Evolutionary conservation across 768 basidiomycete genomes (phyloP).

Genomic region (Lentinula edodes): DNA sequence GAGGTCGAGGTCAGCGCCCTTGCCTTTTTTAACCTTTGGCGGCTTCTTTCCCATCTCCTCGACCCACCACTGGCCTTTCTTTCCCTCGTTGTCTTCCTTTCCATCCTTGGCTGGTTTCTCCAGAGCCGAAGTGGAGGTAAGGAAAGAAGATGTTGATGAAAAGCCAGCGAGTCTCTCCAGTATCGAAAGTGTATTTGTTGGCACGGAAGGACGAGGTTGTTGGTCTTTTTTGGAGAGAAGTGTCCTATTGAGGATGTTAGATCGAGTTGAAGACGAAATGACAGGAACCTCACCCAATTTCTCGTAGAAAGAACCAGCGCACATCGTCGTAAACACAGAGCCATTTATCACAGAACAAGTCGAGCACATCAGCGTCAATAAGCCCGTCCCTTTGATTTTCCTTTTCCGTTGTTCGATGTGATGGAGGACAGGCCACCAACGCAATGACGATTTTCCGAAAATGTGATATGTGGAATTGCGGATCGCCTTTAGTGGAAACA

Average conservation of each 20-base stretch:
- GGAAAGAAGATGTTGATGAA: no score
- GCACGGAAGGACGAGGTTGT: constrained; percentile 27
- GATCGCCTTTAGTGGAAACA: constrained; percentile 36
- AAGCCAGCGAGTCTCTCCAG: constrained; percentile 49
- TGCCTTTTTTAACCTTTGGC: constrained; percentile 38
- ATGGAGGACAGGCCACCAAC: constrained; percentile 57
- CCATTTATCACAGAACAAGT: constrained; percentile 66
- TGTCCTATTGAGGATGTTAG: constrained; percentile 9
- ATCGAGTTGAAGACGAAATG: constrained; percentile 2
- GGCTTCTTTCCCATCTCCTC: constrained; percentile 58
- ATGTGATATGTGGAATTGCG: constrained; percentile 64
- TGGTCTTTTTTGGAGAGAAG: constrained; percentile 21
- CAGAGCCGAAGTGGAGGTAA: constrained; percentile 30
- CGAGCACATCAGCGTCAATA: constrained; percentile 54
- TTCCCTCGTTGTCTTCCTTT: constrained; percentile 19
- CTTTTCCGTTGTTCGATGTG: constrained; percentile 6
- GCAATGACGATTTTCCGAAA: constrained; percentile 60
- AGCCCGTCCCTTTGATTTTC: neutral
- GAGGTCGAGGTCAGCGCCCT: constrained; percentile 7
- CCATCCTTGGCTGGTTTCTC: no score
- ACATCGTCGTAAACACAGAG: constrained; percentile 77
- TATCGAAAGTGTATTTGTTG: constrained; percentile 49
- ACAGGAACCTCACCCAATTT: constrained; percentile 51
- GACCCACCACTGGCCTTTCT: constrained; percentile 79
- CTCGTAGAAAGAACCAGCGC: constrained; percentile 85